A percentile compares a stretch with the other conserved stretches of the same genome.
Conservation (phyloP, 2,329 filamentous ascomycete genomes). For the Proliferodiscus dingleyae region DNA sequence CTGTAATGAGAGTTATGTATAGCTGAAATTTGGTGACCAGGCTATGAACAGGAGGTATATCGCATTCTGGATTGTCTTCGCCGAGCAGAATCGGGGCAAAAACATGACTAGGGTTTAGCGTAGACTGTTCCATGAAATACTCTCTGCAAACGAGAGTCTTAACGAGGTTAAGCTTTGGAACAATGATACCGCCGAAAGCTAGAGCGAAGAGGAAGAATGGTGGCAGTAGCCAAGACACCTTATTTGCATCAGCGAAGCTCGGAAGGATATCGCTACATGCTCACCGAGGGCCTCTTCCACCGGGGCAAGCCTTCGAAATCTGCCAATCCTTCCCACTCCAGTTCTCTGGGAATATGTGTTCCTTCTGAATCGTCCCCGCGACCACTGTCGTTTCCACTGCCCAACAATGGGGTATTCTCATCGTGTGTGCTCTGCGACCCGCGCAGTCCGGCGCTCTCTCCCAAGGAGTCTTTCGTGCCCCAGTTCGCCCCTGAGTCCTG, state of each 20-base stretch:
- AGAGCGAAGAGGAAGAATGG: constrained; percentile 79
- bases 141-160: constrained; percentile 76
- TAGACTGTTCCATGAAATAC: constrained; percentile 67
- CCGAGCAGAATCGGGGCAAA: constrained; percentile 63
- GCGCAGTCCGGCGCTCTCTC: constrained; percentile 15
- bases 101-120: constrained; percentile 52
- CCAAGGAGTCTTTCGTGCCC: constrained; percentile 25
- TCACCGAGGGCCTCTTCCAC: constrained; percentile 59
- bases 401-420: constrained; percentile 22
- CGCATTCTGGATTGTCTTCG: constrained; percentile 72
- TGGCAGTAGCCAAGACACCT: constrained; percentile 79
- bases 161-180: constrained; percentile 85
- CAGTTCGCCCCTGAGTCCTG: constrained; percentile 9
- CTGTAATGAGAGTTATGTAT: constrained; percentile 67
- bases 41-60: constrained; percentile 71
- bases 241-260: constrained; percentile 19
- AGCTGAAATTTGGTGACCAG: constrained; percentile 75
- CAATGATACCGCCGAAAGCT: constrained; percentile 78
- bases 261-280: constrained; percentile 22
- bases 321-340: constrained; percentile 44
- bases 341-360: constrained; percentile 7
- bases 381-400: constrained; percentile 8
- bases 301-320: constrained; percentile 59
- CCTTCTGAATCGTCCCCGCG: constrained; percentile 1
- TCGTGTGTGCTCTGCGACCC: constrained; percentile 2